Evolutionary conservation across 1,284 basidiomycete genomes (phyloP).

Genomic region (Melampsora abietis-canadensis): DNA sequence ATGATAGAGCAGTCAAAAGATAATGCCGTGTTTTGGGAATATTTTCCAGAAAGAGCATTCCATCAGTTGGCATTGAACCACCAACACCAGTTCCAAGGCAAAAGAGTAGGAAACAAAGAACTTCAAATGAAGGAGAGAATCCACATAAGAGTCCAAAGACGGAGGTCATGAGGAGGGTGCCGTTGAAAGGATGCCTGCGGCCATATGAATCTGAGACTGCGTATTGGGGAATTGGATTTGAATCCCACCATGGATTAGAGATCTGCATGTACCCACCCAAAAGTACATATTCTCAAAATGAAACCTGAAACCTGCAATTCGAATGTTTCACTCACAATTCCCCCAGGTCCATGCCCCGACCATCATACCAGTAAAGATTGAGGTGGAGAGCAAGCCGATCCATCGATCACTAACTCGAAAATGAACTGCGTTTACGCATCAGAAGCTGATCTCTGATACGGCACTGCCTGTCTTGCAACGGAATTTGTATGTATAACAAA

Average conservation of each 20-base stretch:
- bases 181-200: conserved; percentile 82
- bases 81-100: conserved; percentile 86
- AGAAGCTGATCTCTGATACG: too few species aligned
- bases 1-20: conserved; percentile 86
- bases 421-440: conserved; percentile 10
- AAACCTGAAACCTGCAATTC: neutral
- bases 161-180: conserved; percentile 82
- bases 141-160: conserved; percentile 81
- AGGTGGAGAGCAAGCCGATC: conserved; percentile 72
- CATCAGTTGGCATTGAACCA: conserved; percentile 89
- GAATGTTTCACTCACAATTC: conserved; percentile 43
- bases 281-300: neutral
- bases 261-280: neutral
- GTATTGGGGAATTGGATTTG: neutral
- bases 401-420: conserved; percentile 58
- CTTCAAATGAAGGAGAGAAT: conserved; percentile 67
- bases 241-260: neutral
- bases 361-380: conserved; percentile 93
- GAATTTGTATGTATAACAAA: too few species aligned
- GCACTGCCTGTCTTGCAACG: too few species aligned
- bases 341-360: conserved; percentile 68
- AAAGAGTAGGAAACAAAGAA: conserved; percentile 76
- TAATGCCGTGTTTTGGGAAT: conserved; percentile 87
- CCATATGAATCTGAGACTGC: conserved; percentile 59
- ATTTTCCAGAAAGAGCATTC: conserved; percentile 88